A percentile compares a stretch with the other conserved stretches of the same genome.
Conservation (phyloP, 1,284 basidiomycete species). For the Inonotus obliquus region DNA sequence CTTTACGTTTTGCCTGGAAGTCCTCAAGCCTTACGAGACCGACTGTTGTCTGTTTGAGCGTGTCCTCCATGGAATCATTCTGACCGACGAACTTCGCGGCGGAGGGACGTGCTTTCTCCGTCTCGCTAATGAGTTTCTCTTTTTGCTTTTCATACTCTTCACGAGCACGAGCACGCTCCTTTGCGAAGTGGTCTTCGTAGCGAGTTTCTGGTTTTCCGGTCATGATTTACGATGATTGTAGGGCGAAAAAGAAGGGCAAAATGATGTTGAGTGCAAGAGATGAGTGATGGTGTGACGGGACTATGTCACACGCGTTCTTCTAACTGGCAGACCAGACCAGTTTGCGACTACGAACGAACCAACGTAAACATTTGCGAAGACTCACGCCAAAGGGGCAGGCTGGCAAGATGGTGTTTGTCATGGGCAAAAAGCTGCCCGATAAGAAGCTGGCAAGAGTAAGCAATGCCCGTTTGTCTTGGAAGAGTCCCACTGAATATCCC, state of each 20-base stretch:
- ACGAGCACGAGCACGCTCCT: slow-evolving; percentile 77
- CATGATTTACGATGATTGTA: slow-evolving; percentile 38
- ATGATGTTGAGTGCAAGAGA: not conserved
- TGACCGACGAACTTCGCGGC: slow-evolving; percentile 89
- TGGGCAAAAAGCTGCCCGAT: slow-evolving; percentile 72
- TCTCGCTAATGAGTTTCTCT: slow-evolving; percentile 74
- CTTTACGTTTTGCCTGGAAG: slow-evolving; percentile 85
- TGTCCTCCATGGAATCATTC: slow-evolving; percentile 93
- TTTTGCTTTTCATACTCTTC: slow-evolving; percentile 90
- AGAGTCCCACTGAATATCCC: not conserved
- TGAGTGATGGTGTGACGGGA: not conserved
- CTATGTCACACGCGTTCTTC: not conserved
- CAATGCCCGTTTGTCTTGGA: not conserved
- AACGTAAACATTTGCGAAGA: not conserved
- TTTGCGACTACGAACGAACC: not conserved
- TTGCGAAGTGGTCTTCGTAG: slow-evolving; percentile 73
- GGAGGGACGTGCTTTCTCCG: slow-evolving; percentile 79
- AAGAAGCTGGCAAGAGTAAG: slow-evolving; percentile 62
- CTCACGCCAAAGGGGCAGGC: not conserved
- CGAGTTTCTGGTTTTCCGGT: slow-evolving; percentile 71
- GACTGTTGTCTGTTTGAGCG: slow-evolving; percentile 88
- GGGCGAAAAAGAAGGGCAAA: not conserved
- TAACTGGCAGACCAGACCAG: not conserved
- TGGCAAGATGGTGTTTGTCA: slow-evolving; percentile 65
- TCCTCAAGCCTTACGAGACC: slow-evolving; percentile 93